Conservation (phyloP, 352 stramenopile species). For the Pythium rhizo-oryzae region DNA sequence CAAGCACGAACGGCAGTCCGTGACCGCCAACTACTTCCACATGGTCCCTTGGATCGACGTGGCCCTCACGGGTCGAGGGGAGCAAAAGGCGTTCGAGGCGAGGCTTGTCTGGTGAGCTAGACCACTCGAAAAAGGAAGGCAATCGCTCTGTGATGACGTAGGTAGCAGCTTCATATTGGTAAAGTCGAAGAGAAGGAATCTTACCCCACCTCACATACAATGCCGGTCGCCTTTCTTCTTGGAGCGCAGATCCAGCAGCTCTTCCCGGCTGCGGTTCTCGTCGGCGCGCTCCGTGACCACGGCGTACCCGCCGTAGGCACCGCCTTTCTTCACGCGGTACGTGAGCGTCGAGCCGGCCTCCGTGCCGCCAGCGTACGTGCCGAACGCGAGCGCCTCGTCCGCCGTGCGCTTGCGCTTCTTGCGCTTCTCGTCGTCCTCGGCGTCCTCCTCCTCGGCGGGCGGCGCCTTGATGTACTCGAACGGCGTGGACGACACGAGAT, state of each 20-base stretch:
- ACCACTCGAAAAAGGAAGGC: not conserved
- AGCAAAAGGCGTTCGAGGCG: not conserved
- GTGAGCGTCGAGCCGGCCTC: conserved; percentile 69
- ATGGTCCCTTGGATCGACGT: conserved; percentile 19
- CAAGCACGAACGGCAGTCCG: not conserved
- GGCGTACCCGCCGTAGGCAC: conserved; percentile 82
- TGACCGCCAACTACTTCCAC: conserved; percentile 18
- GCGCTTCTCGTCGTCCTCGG: conserved; percentile 42
- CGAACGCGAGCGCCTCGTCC: conserved; percentile 77
- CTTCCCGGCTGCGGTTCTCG: conserved; percentile 71
- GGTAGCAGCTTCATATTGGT: too few species aligned
- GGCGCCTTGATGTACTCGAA: conserved; percentile 91
- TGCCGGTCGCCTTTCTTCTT: conserved; percentile 91
- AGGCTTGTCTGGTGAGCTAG: conserved; percentile 19
- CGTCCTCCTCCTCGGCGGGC: conserved; percentile 54
- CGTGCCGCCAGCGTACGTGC: conserved; percentile 87
- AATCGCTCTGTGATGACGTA: too few species aligned
- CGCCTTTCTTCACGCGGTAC: conserved; percentile 86
- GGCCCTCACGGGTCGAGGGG: not conserved
- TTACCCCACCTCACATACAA: conserved; percentile 83
- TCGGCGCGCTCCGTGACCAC: conserved; percentile 84
- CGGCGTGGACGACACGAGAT: conserved; percentile 86
- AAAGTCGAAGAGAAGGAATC: too few species aligned
- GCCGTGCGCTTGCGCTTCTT: conserved; percentile 55
- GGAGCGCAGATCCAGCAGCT: conserved; percentile 81